A percentile compares a stretch with the other conserved stretches of the same genome.
Evolutionary conservation across 2,329 filamentous ascomycete genomes (phyloP).

Genomic region (Aschersonia sp.): DNA sequence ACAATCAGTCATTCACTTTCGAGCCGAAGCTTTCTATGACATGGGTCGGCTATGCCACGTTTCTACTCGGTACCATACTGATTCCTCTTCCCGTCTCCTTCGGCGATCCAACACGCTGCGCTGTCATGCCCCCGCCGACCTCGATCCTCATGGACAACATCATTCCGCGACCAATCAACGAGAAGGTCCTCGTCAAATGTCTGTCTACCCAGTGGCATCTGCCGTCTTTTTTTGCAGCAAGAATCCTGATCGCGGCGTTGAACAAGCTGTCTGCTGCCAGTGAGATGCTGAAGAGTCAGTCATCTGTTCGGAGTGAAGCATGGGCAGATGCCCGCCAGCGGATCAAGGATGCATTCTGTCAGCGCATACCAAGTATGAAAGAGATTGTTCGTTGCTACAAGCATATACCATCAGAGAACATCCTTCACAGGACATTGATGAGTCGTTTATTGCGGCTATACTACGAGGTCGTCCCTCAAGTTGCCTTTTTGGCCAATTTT

Average conservation of each 20-base stretch:
- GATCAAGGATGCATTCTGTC: slow-evolving; percentile 60
- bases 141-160: slow-evolving; percentile 74
- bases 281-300: slow-evolving; percentile 39
- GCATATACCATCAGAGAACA: slow-evolving; percentile 49
- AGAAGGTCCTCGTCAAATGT: slow-evolving; percentile 67
- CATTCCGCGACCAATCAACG: slow-evolving; percentile 66
- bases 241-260: slow-evolving; percentile 64
- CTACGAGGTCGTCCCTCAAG: slow-evolving; percentile 66
- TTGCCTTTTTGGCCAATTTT: slow-evolving; percentile 72
- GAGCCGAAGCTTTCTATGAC: slow-evolving; percentile 86
- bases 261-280: slow-evolving; percentile 59
- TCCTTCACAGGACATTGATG: slow-evolving; percentile 65
- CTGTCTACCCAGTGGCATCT: slow-evolving; percentile 65
- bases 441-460: slow-evolving; percentile 71
- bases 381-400: slow-evolving; percentile 65
- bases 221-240: slow-evolving; percentile 70
- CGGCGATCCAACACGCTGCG: slow-evolving; percentile 47
- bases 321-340: slow-evolving; percentile 59
- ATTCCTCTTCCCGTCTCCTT: slow-evolving; percentile 60
- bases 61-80: slow-evolving; percentile 69
- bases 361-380: slow-evolving; percentile 68
- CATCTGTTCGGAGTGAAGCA: slow-evolving; percentile 21
- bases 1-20: slow-evolving; percentile 67
- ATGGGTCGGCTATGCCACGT: slow-evolving; percentile 87
- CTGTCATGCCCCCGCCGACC: slow-evolving; percentile 60